Base-by-base conservation (phyloP, 2,329 filamentous ascomycete genomes). In the Hypomyces perniciosus region DNA sequence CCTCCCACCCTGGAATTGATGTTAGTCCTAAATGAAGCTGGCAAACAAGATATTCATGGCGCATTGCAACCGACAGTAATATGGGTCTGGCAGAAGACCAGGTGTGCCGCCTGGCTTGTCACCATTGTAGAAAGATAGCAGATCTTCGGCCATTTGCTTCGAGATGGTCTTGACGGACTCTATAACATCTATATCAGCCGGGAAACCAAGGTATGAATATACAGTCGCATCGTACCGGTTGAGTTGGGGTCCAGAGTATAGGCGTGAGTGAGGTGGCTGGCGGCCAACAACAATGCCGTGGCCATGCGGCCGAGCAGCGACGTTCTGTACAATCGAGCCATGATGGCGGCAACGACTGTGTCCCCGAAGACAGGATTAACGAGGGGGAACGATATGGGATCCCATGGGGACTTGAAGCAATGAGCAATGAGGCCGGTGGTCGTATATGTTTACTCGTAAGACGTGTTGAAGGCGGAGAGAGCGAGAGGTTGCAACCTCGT, bases 1-100 rank as follows among this genome's bases (percentile, higher is more conserved):
- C 85, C 68, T 87, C 85, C 88, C 83, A 90, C 78, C 78, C 77
- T 80, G 51, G 8, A 50, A 43, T 8, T 49, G 37, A 34, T 27
- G 29, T 39, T 39, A 50, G 46, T 34, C n/a, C 30, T 9, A 20
- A 20, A 20, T 2, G 20, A 20, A 20, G 20, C 35, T 29, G n/a
- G 38, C 4, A 12, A 26, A 29, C 4, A 35, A 43, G 29, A 27
- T 42, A 30, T 8, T 38, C 28, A 13, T 10, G 27, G 9, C 30
- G 8, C 8, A 31, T 10, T 8, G 8, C 35, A 41, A 13, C 6
- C 1, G 12, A 78, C 77, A 80, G 61, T 79, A 81, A 54, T 80
- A 80, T 48, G 76, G 77, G 8, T 69, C 61, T 29, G 77, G 76
- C 4, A 81, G 66, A 40, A 80, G 69, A 26, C 78, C 78, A 6